phyloP scores from a whole-genome alignment of 139 green algal species.

The Ulvella scutata region DNA sequence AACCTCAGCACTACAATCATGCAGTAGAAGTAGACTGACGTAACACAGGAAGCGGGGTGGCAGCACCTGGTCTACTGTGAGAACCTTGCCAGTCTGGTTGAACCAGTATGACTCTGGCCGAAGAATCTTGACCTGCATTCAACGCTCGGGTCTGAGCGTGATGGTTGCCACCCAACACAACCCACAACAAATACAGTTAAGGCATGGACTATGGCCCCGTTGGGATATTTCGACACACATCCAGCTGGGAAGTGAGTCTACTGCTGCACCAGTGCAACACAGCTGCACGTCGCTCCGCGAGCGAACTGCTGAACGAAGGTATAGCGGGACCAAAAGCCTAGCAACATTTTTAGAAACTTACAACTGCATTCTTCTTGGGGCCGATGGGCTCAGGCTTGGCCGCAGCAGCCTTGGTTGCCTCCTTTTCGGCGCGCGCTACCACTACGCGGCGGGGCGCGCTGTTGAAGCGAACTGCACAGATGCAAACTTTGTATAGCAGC shows the following conservation, averaged over 20 bases:
- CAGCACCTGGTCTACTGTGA: slow-evolving; percentile 92
- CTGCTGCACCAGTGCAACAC: too few relatives aligned
- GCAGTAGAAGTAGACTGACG: too few relatives aligned
- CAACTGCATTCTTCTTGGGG: background rate
- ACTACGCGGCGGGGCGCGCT: background rate
- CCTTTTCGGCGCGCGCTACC: background rate
- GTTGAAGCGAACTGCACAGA: background rate
- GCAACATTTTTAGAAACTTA: background rate
- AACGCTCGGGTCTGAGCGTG: too few relatives aligned
- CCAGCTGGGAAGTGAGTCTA: too few relatives aligned
- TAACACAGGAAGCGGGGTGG: background rate
- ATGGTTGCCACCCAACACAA: too few relatives aligned
- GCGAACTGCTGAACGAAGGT: too few relatives aligned
- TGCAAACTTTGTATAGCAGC: background rate
- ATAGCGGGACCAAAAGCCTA: too few relatives aligned
- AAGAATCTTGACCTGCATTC: slow-evolving; percentile 82
- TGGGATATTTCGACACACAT: too few relatives aligned
- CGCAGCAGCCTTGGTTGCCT: background rate
- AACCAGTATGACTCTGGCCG: slow-evolving; percentile 98
- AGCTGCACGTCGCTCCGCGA: too few relatives aligned
- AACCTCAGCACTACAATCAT: too few relatives aligned
- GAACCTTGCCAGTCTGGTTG: slow-evolving; percentile 94
- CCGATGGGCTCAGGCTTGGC: background rate
- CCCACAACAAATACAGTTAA: too few relatives aligned
- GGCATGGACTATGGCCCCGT: too few relatives aligned